phyloP scores from a whole-genome alignment of 345 rosid species.

The Nasturtium officinale region DNA sequence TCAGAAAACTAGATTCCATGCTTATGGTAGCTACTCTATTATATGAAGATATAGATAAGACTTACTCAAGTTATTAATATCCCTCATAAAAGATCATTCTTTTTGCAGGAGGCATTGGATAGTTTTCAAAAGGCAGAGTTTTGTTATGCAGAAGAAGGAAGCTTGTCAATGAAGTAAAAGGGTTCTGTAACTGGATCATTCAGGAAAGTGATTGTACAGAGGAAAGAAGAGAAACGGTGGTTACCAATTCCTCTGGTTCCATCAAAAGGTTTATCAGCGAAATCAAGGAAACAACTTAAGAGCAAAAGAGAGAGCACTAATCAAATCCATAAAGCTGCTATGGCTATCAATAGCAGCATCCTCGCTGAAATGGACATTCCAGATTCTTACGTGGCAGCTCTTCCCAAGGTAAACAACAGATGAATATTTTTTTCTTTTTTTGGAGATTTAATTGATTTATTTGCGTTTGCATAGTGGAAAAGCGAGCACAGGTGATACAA shows the following conservation, averaged over 20 bases:
- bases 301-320: slow-evolving; percentile 67
- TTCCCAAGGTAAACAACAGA: slow-evolving; percentile 63
- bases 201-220: slow-evolving; percentile 62
- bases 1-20: slow-evolving; percentile 84
- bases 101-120: slow-evolving; percentile 72
- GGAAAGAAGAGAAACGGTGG: slow-evolving; percentile 97
- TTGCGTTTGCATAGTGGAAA: slow-evolving; percentile 60
- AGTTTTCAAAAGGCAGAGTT: slow-evolving; percentile 77
- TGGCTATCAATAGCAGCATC: slow-evolving; percentile 79
- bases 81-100: not conserved
- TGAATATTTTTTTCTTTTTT: not conserved
- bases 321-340: slow-evolving; percentile 94
- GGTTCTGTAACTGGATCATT: slow-evolving; percentile 60
- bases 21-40: slow-evolving; percentile 55
- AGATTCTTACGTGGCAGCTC: slow-evolving; percentile 66
- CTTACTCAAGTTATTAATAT: not conserved
- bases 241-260: slow-evolving; percentile 82
- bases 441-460: not conserved
- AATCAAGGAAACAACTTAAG: slow-evolving; percentile 61
- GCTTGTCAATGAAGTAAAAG: slow-evolving; percentile 62
- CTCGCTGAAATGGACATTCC: slow-evolving; percentile 88
- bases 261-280: slow-evolving; percentile 69
- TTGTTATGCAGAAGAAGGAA: slow-evolving; percentile 89
- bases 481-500: slow-evolving; percentile 71
- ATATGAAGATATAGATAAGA: not conserved